A percentile compares a stretch with the other conserved stretches of the same genome.
Evolutionary conservation across 495 filamentous ascomycete genomes (phyloP).

Genomic region (Staphylotrichum longicolle): DNA sequence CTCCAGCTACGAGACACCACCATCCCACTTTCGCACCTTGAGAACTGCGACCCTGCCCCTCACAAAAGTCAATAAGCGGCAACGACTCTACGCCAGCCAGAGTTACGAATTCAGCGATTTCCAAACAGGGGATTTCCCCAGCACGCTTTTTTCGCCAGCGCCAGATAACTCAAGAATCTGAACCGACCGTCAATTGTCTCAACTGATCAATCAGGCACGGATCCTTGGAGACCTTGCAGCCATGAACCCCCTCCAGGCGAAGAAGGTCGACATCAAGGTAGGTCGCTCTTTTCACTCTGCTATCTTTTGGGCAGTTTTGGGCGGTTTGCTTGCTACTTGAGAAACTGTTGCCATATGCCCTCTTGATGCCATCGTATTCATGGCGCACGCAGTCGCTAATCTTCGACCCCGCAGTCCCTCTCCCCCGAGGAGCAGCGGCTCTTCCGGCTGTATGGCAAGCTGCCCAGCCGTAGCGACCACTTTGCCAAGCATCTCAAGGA

Average conservation of each 20-base stretch:
- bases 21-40: conserved; percentile 16
- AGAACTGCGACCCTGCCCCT: conserved; percentile 2
- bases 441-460: conserved; percentile 94
- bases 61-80: background rate
- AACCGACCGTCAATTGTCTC: background rate
- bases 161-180: background rate
- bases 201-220: background rate
- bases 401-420: conserved; percentile 59
- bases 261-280: conserved; percentile 94
- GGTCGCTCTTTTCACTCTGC: conserved; percentile 40
- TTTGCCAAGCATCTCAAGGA: conserved; percentile 98
- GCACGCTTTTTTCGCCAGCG: background rate
- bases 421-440: conserved; percentile 91
- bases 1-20: background rate
- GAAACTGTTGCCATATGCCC: too few relatives aligned
- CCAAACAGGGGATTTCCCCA: background rate
- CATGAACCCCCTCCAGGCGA: conserved; percentile 96
- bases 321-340: too few relatives aligned
- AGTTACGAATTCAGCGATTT: background rate
- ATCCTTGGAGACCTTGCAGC: conserved; percentile 28
- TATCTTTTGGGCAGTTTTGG: background rate
- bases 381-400: conserved; percentile 7
- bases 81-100: background rate
- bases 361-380: too few relatives aligned
- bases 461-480: conserved; percentile 91